Evolutionary conservation across 768 basidiomycete genomes (phyloP).

Genomic region (Lactifluus subvellereus): DNA sequence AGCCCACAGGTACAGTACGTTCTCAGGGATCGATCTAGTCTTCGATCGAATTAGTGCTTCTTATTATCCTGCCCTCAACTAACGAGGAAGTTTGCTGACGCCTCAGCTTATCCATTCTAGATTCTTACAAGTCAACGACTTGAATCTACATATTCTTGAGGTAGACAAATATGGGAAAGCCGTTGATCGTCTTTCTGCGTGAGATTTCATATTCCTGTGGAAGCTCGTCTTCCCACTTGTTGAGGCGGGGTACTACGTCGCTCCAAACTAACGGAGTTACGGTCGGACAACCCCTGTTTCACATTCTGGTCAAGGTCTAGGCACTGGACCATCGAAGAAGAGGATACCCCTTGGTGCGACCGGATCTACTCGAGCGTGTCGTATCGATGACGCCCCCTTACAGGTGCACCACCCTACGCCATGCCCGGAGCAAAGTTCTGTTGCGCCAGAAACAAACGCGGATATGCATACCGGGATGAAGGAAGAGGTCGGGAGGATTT

Average conservation of each 20-base stretch:
- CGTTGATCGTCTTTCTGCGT: conserved; percentile 53
- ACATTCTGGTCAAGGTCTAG: conserved; percentile 14
- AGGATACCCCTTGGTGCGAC: conserved; percentile 42
- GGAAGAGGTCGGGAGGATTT: conserved; percentile 37
- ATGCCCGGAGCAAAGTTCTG: conserved; percentile 31
- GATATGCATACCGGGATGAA: conserved; percentile 36
- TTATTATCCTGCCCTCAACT: background rate
- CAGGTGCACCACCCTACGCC: conserved; percentile 35
- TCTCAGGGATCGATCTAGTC: background rate
- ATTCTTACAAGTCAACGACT: conserved; percentile 40
- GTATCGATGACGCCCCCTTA: conserved; percentile 57
- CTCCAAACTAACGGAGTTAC: conserved; percentile 55
- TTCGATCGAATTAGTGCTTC: background rate
- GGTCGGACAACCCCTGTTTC: conserved; percentile 37
- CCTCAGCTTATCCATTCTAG: conserved; percentile 33
- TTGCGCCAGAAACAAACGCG: conserved; percentile 40
- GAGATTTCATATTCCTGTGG: conserved; percentile 63
- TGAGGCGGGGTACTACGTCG: conserved; percentile 50
- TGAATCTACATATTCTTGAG: conserved; percentile 49
- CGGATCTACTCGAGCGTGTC: conserved; percentile 49
- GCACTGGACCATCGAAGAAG: conserved; percentile 14
- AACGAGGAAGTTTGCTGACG: background rate
- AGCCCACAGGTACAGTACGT: background rate
- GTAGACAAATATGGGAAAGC: conserved; percentile 31
- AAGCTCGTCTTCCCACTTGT: conserved; percentile 49